Percentiles rank a stretch among this genome's conserved stretches.
Evolutionary conservation across 2,329 filamentous ascomycete species (phyloP).

Genomic region (Fusarium pseudoanthophilum): DNA sequence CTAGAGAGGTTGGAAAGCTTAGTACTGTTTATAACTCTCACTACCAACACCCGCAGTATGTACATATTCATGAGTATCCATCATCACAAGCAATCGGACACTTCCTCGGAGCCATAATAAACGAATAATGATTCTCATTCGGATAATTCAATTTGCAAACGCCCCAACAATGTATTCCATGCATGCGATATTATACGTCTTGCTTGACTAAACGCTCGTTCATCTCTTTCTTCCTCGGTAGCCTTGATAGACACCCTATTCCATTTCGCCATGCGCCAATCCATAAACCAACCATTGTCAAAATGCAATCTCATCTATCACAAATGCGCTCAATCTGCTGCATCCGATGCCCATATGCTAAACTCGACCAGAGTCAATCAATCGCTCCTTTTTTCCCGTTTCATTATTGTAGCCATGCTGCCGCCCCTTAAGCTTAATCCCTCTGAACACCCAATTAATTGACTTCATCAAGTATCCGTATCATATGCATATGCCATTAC

Average conservation of each 20-base stretch:
- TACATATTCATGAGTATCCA: background rate
- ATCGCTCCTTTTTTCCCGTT: slow-evolving; percentile 20
- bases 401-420: slow-evolving; percentile 11
- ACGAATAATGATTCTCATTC: background rate
- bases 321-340: slow-evolving; percentile 39
- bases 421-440: slow-evolving; percentile 6
- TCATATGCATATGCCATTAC: slow-evolving; percentile 43
- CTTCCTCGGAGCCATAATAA: background rate
- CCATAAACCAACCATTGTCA: slow-evolving; percentile 19
- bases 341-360: slow-evolving; percentile 24
- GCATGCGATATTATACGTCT: background rate
- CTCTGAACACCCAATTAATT: slow-evolving; percentile 8
- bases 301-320: slow-evolving; percentile 20
- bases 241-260: background rate
- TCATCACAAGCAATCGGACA: background rate
- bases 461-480: slow-evolving; percentile 16
- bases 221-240: background rate
- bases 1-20: background rate
- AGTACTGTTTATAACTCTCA: background rate
- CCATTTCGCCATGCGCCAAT: slow-evolving; percentile 41
- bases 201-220: background rate
- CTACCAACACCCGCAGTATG: background rate
- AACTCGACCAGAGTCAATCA: slow-evolving; percentile 24
- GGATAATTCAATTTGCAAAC: background rate
- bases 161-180: slow-evolving; percentile 20